phyloP scores from a whole-genome alignment of 2,329 filamentous ascomycete species.

The Aspergillus sp. region DNA sequence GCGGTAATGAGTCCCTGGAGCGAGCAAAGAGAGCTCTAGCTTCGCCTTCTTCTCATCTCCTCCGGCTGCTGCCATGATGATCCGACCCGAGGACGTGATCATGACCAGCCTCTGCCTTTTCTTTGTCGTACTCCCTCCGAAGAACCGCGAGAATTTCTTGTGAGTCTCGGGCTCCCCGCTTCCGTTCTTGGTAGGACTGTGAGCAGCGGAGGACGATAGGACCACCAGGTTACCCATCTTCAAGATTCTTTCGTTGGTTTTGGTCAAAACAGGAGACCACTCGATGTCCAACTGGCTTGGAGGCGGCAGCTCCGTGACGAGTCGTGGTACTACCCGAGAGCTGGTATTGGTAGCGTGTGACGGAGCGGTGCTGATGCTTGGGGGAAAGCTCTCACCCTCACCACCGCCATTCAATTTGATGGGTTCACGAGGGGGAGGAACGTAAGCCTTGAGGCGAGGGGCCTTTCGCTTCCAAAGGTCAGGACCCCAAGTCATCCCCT shows the following conservation, averaged over 20 bases:
- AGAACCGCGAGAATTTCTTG: slow-evolving; percentile 90
- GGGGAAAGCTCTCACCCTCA: slow-evolving; percentile 40
- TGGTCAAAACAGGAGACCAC: slow-evolving; percentile 93
- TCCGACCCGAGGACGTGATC: slow-evolving; percentile 86
- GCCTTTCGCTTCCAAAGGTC: slow-evolving; percentile 86
- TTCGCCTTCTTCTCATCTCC: slow-evolving; percentile 97
- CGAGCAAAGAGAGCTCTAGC: slow-evolving; percentile 81
- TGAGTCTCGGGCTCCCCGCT: slow-evolving; percentile 63
- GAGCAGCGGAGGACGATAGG: slow-evolving; percentile 71
- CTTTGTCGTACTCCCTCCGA: slow-evolving; percentile 86
- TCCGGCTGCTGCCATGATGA: slow-evolving; percentile 85
- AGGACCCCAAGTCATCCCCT: slow-evolving; percentile 80
- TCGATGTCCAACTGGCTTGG: slow-evolving; percentile 96
- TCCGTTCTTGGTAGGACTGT: slow-evolving; percentile 69
- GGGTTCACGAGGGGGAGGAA: slow-evolving; percentile 72
- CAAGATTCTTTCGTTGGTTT: slow-evolving; percentile 87
- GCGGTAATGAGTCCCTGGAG: slow-evolving; percentile 73
- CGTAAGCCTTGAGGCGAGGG: slow-evolving; percentile 79
- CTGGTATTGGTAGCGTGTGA: slow-evolving; percentile 43
- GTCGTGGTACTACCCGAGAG: slow-evolving; percentile 66
- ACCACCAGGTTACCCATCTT: slow-evolving; percentile 92
- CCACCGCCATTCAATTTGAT: slow-evolving; percentile 68
- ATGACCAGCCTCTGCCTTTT: slow-evolving; percentile 91
- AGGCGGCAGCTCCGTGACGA: slow-evolving; percentile 95
- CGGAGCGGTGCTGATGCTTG: slow-evolving; percentile 41